Evolutionary conservation across 768 basidiomycete species (phyloP), one percentile per base, ranked within the genome.

Genomic region (Pleurotus ostreatus): DNA sequence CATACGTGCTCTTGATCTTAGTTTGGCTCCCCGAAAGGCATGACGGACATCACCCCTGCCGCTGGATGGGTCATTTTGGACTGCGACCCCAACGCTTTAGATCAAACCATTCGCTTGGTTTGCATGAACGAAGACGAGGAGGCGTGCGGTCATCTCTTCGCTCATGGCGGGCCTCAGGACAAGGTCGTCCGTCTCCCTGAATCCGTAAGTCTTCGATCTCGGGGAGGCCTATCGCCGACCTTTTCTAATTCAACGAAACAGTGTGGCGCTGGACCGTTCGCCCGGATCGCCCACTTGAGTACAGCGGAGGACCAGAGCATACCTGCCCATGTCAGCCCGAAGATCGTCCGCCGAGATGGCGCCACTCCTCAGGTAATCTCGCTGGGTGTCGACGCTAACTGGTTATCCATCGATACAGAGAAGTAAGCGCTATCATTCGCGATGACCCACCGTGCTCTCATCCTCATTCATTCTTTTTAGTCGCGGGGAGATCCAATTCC

Each of bases 61-160:
- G 48, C 48, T 26, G 48, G 48, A 18, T 49, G 48, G 48, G 48
- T 49, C 4, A 37, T 49, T 23, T 34, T 49, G 48, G 48, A 49
- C 25, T 49, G 48, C n/a, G 48, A 49, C 15, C 48, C 48, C 26
- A 15, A 49, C 26, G 25, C 25, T n/a, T 37, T 49, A 11, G 38
- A 49, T 5, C 48, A 49, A 34, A 37, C 30, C 11, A 49, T 49
- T 34, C 48, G 48, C 9, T 22, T 49, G 15, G 48, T 49, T 3
- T 49, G 48, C 15, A 9, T n/a, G n/a, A 23, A 34, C 30, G 48
- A 37, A 12, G 48, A 49, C n/a, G n/a, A 49, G 15, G 25, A 49
- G 16, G 48, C 13, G 15, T 49, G 48, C 26, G 13, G 38, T 15
- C 23, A 49, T n/a, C 34, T 49, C n/a, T 49, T 11, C 20, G 25